phyloP scores from a whole-genome alignment of 306 rosid species.

The Leucaena leucocephala region DNA sequence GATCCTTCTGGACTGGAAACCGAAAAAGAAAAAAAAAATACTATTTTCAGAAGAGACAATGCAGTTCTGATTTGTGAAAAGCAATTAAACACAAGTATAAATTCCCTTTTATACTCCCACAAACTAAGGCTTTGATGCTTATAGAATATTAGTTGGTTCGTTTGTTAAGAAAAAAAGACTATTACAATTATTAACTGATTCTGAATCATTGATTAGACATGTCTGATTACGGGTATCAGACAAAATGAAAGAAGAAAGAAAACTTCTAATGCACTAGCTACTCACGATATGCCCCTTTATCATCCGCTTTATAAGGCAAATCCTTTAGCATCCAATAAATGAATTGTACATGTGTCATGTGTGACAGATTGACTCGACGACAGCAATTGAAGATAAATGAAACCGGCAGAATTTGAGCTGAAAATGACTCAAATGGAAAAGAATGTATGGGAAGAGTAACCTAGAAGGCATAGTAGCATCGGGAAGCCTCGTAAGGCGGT shows the following conservation, averaged over 20 bases:
- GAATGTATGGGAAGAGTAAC: constrained; percentile 18
- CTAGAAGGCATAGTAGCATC: constrained; percentile 51
- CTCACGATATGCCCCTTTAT: background rate
- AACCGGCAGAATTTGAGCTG: background rate
- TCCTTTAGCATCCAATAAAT: background rate
- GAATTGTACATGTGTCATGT: background rate
- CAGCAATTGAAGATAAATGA: background rate
- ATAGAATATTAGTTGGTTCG: background rate
- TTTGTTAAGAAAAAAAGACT: no score
- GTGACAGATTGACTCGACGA: constrained; percentile 16
- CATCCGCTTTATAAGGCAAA: background rate
- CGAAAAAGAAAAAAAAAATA: constrained; percentile 25
- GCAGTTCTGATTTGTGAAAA: background rate
- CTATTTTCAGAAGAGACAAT: constrained; percentile 8
- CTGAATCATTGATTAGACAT: background rate
- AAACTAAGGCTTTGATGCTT: background rate
- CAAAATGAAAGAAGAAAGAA: background rate
- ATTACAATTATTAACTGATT: background rate
- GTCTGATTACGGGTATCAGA: background rate
- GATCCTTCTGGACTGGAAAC: constrained; percentile 55
- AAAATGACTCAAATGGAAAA: background rate
- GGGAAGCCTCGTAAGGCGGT: constrained; percentile 41
- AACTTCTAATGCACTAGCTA: background rate
- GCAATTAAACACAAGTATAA: background rate
- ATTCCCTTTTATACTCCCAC: background rate